Evolutionary conservation across 257 asterid genomes (phyloP), one percentile per base, ranked within the genome.

Genomic region (Solanum chilense): DNA sequence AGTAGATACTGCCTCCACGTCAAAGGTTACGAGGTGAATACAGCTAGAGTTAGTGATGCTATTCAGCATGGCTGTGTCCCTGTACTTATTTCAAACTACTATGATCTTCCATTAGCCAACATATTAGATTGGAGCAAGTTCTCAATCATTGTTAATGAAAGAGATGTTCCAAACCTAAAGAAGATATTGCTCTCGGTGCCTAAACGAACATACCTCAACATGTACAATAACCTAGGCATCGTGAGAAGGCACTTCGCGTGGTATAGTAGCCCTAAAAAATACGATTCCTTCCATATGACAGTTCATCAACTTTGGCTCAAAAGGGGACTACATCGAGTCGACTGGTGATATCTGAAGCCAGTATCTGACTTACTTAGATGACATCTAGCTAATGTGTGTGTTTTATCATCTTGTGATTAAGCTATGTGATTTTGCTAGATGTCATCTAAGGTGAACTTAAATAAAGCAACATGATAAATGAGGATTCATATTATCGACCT

Each of bases 1-100:
- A 94, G 98, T 91, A 94, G 85, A 89, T 95, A 90, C 89, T 94
- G 98, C 89, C 98, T 94, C 56, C 98, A 95, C 12, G 87, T 95
- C 27, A 95, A 89, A 89, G 98, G 98, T 18, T 95, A 95, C 41
- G 98, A 95, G 91, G 98, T 95, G 66, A 95, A 95, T 87, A 95
- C 98, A 9, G 97, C 98, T 35, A 93, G 98, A 86, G 89, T 95
- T 56, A 93, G 94, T 25, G 97, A 93, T 90, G 96, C 98, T 15
- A 90, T 95, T 88, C 98, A 90, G 89, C 90, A 92, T 23, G 98
- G 98, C 9, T 95, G 98, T 80, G 58, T 95, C 56, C 98, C 98
- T 5, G 96, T 95, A 58, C 77, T 95, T 60, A 88, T 95, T 88
- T 95, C 98, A 9, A 91, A 94, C 87, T 90, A 93, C 91, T 95